These are phyloP conservation scores for Paulownia fortunei DNA, from an alignment of 257 asterid genomes.

Conservation along the genomic window DNA sequence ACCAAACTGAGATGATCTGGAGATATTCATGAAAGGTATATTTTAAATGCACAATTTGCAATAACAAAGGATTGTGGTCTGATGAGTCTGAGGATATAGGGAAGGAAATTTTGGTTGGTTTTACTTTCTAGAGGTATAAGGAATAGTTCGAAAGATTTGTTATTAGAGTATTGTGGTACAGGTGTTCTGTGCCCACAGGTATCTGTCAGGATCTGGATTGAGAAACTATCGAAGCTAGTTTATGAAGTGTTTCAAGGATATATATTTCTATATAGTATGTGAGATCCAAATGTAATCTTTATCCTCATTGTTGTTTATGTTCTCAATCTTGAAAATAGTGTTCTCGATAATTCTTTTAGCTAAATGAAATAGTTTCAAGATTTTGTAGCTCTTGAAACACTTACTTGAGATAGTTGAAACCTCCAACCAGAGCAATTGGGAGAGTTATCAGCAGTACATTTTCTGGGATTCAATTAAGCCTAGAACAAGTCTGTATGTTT, in stretches of 20 bases:
- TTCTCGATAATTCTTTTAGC: background rate
- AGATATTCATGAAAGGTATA: background rate
- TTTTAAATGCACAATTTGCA: conserved; percentile 6
- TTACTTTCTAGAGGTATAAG: background rate
- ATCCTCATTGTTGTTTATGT: background rate
- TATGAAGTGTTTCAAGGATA: background rate
- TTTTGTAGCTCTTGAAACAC: background rate
- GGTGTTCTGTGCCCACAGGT: background rate
- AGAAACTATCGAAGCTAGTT: conserved; percentile 2
- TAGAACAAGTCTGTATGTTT: background rate
- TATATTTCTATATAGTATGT: background rate
- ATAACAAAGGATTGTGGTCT: background rate
- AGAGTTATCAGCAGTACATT: background rate
- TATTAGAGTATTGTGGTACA: background rate
- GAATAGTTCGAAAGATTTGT: background rate
- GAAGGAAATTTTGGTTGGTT: background rate
- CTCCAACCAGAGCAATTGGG: background rate
- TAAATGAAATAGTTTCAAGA: background rate
- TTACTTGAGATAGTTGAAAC: background rate
- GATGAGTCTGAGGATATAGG: background rate
- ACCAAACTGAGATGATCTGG: background rate
- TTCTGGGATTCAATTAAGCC: background rate
- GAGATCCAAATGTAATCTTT: conserved; percentile 2
- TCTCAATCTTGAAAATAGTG: background rate
- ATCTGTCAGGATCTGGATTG: background rate